Evolutionary conservation across 371 early-diverging fungal species (phyloP).

Genomic region (Chytridium lagenaria): DNA sequence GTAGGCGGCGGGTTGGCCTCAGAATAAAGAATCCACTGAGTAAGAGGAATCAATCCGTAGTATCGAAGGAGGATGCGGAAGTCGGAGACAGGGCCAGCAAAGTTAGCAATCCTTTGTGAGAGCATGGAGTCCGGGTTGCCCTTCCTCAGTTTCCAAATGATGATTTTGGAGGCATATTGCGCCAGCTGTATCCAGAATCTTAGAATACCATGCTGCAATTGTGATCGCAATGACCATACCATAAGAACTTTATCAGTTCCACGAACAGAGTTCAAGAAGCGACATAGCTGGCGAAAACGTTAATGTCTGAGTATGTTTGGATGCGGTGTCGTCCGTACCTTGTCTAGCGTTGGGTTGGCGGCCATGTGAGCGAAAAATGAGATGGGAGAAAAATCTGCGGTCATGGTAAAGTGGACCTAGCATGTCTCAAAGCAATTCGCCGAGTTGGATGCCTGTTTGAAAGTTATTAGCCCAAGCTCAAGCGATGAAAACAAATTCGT

Average conservation of each 20-base stretch:
- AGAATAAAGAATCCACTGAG: constrained; percentile 83
- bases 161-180: constrained; percentile 89
- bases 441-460: constrained; percentile 28
- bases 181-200: constrained; percentile 66
- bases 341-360: constrained; percentile 43
- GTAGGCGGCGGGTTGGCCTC: constrained; percentile 52
- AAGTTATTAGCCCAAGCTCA: background rate
- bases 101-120: constrained; percentile 75
- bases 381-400: too few species aligned
- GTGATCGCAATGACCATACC: constrained; percentile 62
- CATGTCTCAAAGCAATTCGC: background rate
- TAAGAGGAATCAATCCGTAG: constrained; percentile 83
- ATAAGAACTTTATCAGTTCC: constrained; percentile 95
- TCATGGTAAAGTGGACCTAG: too few species aligned
- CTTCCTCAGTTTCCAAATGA: constrained; percentile 71
- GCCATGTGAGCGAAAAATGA: too few species aligned
- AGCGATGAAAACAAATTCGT: constrained; percentile 42
- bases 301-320: background rate
- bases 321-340: constrained; percentile 9
- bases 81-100: constrained; percentile 84
- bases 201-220: background rate
- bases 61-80: constrained; percentile 91
- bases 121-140: constrained; percentile 48
- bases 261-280: constrained; percentile 48
- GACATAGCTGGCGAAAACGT: constrained; percentile 31